A percentile compares a stretch with the other conserved stretches of the same genome.
Evolutionary conservation across 495 filamentous ascomycete genomes (phyloP).

Genomic region (Penicillium angulare): DNA sequence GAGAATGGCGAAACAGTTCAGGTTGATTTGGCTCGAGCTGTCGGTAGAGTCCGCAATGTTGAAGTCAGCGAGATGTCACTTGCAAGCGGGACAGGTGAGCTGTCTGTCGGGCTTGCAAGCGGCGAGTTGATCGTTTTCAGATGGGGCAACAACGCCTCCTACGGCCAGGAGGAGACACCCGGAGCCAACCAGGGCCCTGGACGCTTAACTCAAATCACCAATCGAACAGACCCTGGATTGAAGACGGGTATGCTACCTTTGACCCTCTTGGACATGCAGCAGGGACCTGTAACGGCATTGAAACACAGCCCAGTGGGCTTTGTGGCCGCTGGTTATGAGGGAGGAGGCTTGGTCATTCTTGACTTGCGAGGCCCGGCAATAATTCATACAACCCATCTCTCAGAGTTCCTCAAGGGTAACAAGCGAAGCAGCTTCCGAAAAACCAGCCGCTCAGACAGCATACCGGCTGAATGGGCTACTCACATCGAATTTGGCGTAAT

Average conservation of each 20-base stretch:
- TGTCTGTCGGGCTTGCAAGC: constrained; percentile 74
- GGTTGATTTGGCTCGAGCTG: constrained; percentile 79
- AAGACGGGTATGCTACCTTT: constrained; percentile 81
- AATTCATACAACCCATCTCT: constrained; percentile 70
- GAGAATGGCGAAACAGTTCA: constrained; percentile 82
- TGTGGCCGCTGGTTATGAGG: constrained; percentile 79
- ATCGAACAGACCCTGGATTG: constrained; percentile 73
- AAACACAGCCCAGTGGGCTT: constrained; percentile 90
- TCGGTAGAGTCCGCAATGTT: constrained; percentile 75
- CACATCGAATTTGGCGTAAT: constrained; percentile 88
- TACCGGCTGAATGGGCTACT: constrained; percentile 67
- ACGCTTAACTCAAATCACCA: constrained; percentile 67
- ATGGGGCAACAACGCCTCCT: constrained; percentile 76
- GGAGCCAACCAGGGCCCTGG: constrained; percentile 53
- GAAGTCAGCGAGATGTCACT: constrained; percentile 74
- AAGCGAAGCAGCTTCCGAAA: constrained; percentile 69
- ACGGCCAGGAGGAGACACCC: constrained; percentile 53
- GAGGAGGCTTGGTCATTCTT: constrained; percentile 72
- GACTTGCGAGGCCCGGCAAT: constrained; percentile 85
- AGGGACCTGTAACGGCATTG: constrained; percentile 73
- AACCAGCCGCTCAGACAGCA: constrained; percentile 40
- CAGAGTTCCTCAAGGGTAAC: constrained; percentile 63
- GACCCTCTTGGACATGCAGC: constrained; percentile 75
- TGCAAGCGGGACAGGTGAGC: constrained; percentile 73
- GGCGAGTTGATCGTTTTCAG: constrained; percentile 86